Evolutionary conservation across 805 yeast species (phyloP).

Genomic region (Diddensiella transvaalensis): DNA sequence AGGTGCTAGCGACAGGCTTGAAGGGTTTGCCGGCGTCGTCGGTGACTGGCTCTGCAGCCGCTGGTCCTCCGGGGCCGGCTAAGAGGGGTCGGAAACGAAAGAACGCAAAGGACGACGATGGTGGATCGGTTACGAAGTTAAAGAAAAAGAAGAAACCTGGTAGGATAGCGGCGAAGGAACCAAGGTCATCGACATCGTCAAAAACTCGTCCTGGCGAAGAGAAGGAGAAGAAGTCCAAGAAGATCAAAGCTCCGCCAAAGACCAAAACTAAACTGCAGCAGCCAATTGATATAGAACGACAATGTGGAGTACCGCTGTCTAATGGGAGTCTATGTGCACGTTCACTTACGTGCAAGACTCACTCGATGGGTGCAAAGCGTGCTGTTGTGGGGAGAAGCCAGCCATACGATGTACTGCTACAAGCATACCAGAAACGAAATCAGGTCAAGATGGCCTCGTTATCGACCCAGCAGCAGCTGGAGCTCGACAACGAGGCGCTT

Average conservation of each 20-base stretch:
- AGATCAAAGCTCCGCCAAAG: constrained; percentile 12
- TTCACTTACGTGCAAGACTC: constrained; percentile 87
- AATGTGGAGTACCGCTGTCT: constrained; percentile 87
- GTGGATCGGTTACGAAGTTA: background rate
- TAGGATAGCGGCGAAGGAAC: constrained; percentile 7
- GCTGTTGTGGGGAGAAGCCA: constrained; percentile 86
- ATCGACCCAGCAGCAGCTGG: constrained; percentile 37
- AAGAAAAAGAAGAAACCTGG: constrained; percentile 3
- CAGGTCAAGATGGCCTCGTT: constrained; percentile 72
- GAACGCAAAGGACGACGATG: constrained; percentile 10
- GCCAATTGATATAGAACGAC: constrained; percentile 83
- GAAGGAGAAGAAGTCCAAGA: constrained; percentile 27
- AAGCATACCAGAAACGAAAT: constrained; percentile 83
- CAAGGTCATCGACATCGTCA: constrained; percentile 8
- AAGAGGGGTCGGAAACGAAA: constrained; percentile 24
- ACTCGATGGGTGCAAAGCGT: constrained; percentile 91
- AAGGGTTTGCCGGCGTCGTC: too few relatives aligned
- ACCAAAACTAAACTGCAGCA: constrained; percentile 55
- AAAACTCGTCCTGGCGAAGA: constrained; percentile 8
- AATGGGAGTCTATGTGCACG: constrained; percentile 88
- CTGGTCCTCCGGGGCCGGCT: constrained; percentile 4
- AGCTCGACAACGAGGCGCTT: constrained; percentile 30
- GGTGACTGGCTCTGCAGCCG: too few relatives aligned
- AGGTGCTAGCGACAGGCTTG: too few relatives aligned
- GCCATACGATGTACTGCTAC: constrained; percentile 75